Conservation (phyloP, 805 yeast genomes). For the Metschnikowia orientalis region DNA sequence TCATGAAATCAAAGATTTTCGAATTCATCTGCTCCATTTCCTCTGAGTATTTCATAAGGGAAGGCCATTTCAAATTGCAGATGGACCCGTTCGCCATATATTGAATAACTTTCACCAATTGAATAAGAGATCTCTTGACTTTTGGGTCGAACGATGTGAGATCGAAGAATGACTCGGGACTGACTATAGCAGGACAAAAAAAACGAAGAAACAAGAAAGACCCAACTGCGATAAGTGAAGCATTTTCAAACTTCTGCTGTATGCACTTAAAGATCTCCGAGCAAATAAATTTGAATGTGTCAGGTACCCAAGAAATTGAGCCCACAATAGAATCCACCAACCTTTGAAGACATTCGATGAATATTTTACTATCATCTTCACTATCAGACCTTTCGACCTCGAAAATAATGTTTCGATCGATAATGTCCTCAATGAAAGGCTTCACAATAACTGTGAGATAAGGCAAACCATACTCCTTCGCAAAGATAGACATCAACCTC, state of each 20-base stretch:
- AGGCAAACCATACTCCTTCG: constrained; percentile 59
- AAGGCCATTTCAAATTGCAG: constrained; percentile 59
- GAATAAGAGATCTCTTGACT: constrained; percentile 64
- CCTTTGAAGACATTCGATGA: constrained; percentile 51
- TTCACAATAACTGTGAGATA: constrained; percentile 52
- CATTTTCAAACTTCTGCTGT: constrained; percentile 56
- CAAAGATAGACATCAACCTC: constrained; percentile 64
- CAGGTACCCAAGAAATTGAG: constrained; percentile 59
- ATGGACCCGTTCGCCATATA: constrained; percentile 81
- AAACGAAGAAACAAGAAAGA: constrained; percentile 80
- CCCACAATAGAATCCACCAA: constrained; percentile 56
- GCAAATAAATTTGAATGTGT: constrained; percentile 68
- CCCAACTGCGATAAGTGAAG: constrained; percentile 66
- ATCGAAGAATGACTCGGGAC: constrained; percentile 62
- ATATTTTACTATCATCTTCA: constrained; percentile 37
- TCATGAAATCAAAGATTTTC: constrained; percentile 28
- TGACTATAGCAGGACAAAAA: constrained; percentile 84
- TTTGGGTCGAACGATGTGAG: constrained; percentile 26
- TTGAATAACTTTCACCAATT: constrained; percentile 80
- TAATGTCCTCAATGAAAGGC: constrained; percentile 54
- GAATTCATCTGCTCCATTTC: constrained; percentile 32
- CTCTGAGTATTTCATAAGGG: constrained; percentile 38
- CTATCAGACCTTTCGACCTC: constrained; percentile 57
- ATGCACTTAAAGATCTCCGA: constrained; percentile 57
- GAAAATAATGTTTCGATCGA: constrained; percentile 46